These are phyloP conservation scores for Castanea crenata DNA, from an alignment of 306 rosid genomes.

Conservation along the genomic window DNA sequence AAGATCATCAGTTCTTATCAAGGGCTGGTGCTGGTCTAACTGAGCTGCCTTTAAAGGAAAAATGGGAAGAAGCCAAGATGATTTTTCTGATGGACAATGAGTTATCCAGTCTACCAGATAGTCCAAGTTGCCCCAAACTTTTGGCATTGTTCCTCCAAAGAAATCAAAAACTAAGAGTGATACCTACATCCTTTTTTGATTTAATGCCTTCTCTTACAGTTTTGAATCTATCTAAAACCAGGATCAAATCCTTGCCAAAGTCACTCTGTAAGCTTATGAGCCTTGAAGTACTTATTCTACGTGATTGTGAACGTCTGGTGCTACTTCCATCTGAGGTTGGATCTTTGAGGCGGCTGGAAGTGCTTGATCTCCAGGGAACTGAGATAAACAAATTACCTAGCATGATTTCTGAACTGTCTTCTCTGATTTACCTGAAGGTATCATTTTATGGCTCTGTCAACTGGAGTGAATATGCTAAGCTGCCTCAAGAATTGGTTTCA, in stretches of 20 bases:
- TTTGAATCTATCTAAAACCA: conserved; percentile 2
- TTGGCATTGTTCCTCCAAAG: background rate
- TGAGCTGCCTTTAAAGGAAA: background rate
- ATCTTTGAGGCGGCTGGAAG: background rate
- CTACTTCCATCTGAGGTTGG: background rate
- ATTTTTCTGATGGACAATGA: background rate
- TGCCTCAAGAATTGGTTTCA: background rate
- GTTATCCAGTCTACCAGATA: background rate
- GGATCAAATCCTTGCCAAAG: conserved; percentile 1
- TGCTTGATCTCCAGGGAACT: conserved; percentile 4
- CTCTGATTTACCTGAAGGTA: background rate
- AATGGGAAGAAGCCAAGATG: conserved; percentile 3
- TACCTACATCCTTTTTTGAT: background rate
- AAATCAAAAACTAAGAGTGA: background rate
- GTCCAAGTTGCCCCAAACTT: background rate
- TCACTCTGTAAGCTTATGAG: background rate
- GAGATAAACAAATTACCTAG: background rate
- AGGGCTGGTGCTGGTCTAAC: background rate
- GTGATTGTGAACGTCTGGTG: background rate
- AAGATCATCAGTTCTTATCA: background rate
- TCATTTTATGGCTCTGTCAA: background rate
- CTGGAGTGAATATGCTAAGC: background rate
- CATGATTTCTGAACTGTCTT: background rate
- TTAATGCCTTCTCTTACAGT: background rate
- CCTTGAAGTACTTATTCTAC: background rate